Percentiles rank a stretch among this genome's conserved stretches.
Conservation (phyloP, 2,329 filamentous ascomycete genomes). For the Cadophora luteo-olivacea region DNA sequence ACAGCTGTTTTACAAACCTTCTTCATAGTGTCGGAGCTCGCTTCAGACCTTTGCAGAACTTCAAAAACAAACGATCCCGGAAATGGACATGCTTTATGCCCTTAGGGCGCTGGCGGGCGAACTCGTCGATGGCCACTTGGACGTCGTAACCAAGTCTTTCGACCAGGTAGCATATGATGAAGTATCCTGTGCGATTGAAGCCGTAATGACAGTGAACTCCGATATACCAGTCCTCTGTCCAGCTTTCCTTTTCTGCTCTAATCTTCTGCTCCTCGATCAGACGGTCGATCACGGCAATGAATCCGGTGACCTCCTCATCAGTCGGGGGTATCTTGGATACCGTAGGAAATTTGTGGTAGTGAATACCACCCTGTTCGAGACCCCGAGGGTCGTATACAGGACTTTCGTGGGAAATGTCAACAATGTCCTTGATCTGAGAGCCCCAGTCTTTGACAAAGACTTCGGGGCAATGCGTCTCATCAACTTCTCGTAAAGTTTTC, state of each 20-base stretch:
- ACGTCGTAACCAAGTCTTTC: constrained; percentile 76
- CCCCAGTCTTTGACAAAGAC: constrained; percentile 74
- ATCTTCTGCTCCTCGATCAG: constrained; percentile 62
- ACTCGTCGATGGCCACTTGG: constrained; percentile 79
- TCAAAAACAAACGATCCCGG: constrained; percentile 79
- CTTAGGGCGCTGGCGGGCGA: constrained; percentile 74
- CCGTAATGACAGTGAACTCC: constrained; percentile 85
- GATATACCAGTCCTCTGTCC: constrained; percentile 58
- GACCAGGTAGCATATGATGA: constrained; percentile 89
- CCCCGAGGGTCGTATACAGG: constrained; percentile 85
- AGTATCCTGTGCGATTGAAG: constrained; percentile 92
- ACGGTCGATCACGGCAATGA: constrained; percentile 63
- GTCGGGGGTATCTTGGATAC: constrained; percentile 88
- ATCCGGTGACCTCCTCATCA: constrained; percentile 56
- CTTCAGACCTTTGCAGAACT: constrained; percentile 62
- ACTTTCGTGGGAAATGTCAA: constrained; percentile 90
- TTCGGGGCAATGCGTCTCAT: constrained; percentile 79
- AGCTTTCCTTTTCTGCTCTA: constrained; percentile 50
- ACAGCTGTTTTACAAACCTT: neutral
- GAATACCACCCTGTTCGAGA: constrained; percentile 69
- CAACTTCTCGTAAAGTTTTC: constrained; percentile 91
- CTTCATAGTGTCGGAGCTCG: constrained; percentile 40
- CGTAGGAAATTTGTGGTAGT: constrained; percentile 87
- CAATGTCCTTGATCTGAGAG: constrained; percentile 71
- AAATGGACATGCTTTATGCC: constrained; percentile 93